These are phyloP conservation scores for Aspergillus asperescens DNA, from an alignment of 495 filamentous ascomycete species.

Conservation along the genomic window DNA sequence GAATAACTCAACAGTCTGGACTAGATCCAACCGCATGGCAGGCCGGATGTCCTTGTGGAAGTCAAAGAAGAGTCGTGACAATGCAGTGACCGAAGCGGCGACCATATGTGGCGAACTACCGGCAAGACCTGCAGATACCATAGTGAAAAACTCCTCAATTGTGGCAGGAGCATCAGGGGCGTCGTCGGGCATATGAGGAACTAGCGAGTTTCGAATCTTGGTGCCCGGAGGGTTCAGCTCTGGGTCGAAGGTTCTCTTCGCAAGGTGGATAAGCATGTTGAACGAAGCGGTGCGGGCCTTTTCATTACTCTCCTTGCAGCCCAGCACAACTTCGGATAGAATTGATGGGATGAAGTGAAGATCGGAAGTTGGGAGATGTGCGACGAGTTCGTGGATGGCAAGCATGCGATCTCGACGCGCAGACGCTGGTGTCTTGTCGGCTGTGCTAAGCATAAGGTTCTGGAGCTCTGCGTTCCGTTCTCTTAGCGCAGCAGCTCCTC, in stretches of 20 bases:
- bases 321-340: conserved; percentile 87
- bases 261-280: conserved; percentile 84
- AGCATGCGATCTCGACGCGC: conserved; percentile 77
- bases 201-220: conserved; percentile 73
- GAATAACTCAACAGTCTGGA: conserved; percentile 90
- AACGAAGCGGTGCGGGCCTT: conserved; percentile 84
- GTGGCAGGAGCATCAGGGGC: conserved; percentile 70
- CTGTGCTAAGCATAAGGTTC: conserved; percentile 64
- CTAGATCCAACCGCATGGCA: conserved; percentile 65
- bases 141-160: conserved; percentile 94
- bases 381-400: conserved; percentile 72
- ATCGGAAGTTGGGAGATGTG: conserved; percentile 64
- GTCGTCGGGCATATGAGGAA: conserved; percentile 75
- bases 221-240: conserved; percentile 56
- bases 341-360: conserved; percentile 91
- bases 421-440: conserved; percentile 77
- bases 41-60: conserved; percentile 60
- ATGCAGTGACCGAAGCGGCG: conserved; percentile 84
- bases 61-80: conserved; percentile 86
- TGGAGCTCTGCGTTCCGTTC: conserved; percentile 73
- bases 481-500: conserved; percentile 62
- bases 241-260: conserved; percentile 62
- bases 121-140: conserved; percentile 93
- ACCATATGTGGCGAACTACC: conserved; percentile 92
- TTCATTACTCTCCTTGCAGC: conserved; percentile 95